Base-by-base conservation (phyloP, 805 yeast genomes). In the Sungouiozyma intestinalis region DNA sequence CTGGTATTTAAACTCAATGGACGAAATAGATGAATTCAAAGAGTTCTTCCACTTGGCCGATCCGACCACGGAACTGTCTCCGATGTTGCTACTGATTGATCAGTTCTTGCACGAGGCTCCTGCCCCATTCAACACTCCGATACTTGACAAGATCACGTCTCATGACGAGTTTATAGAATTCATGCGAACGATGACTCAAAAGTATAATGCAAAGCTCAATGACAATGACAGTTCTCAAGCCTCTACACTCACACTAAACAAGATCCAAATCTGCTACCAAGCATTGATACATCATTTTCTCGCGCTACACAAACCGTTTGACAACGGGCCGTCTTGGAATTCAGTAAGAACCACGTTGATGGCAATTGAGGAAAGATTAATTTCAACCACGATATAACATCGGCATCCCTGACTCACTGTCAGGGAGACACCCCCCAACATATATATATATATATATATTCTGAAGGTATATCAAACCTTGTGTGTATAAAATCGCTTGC, bases 71-170 rank as follows among this genome's bases (percentile, higher is more conserved):
- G 54, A 53, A 19, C 33, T 50, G 13, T 48, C 44, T 16, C 49
- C 48, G 21, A 39, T 58, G 36, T 58, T 61, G 13, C 31, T 51
- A 18, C 18, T 58, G 6, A 55, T 56, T 11, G 60, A 58, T 33
- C 47, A 44, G 9, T 45, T 52, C 3, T 41, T 57, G 16, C 31
- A 42, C 32, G 50, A 48, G 38, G 31, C 50, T 20, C 39, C 43
- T 19, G 31, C 27, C 38, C 29, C 29, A 11, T 24, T 24, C 29
- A 24, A 24, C 29, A 11, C 11, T 7, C 11, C 29, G 11, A 24
- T 24, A 24, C 6, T 24, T 6, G 29, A 24, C 11, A 24, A 24
- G 29, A 24, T 24, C 6, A 24, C 29, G 11, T 24, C 29, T 24
- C 29, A 24, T 24, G 29, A 24, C 29, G 11, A 11, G 11, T 24